Evolutionary conservation across 345 rosid genomes (phyloP), one percentile per base, ranked within the genome.

Genomic region (Carallia brachiata): DNA sequence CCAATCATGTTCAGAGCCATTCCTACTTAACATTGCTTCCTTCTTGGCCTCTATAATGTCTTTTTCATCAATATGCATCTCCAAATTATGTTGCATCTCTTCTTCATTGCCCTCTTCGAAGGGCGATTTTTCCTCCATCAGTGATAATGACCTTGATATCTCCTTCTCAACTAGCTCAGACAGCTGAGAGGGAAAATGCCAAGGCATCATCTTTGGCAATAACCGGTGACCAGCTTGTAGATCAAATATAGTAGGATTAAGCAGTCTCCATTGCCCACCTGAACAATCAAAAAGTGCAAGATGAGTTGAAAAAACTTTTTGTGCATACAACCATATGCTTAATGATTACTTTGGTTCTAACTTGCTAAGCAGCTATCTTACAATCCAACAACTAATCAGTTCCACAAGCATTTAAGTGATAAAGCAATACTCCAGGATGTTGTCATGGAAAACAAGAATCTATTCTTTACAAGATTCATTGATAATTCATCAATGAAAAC

Each of bases 151-250:
- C 62, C 70, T 74, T 32, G 79, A 52, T 63, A 86, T 85, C 83
- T 92, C 94, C 79, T 84, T 87, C 85, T 84, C 94, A 63, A 90
- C 81, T 61, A 86, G 78, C 81, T 84, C 92, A 68, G 96, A 86
- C 73, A 95, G 73, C 50, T 76, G 84, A 66, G 94, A 95, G 65
- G 93, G 97, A 68, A 88, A 86, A 68, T 54, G 82, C 87, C 89
- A 90, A 23, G 91, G 82, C 52, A 90, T 80, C 60, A 88, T 69
- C 77, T 81, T 78, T 69, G 92, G 98, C 68, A 92, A 81, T 60
- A 86, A 55, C 59, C 40, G 63, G 75, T 95, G 91, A 52, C 82
- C 83, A 78, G 77, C 84, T 36, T 89, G 90, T 52, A 74, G 85
- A 76, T 86, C 86, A 80, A 90, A 87, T 63, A 82, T 71, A 69